Evolutionary conservation across 1,139 yeast species (phyloP), one percentile per base, ranked within the genome.

Genomic region (Kodamaea sp.): DNA sequence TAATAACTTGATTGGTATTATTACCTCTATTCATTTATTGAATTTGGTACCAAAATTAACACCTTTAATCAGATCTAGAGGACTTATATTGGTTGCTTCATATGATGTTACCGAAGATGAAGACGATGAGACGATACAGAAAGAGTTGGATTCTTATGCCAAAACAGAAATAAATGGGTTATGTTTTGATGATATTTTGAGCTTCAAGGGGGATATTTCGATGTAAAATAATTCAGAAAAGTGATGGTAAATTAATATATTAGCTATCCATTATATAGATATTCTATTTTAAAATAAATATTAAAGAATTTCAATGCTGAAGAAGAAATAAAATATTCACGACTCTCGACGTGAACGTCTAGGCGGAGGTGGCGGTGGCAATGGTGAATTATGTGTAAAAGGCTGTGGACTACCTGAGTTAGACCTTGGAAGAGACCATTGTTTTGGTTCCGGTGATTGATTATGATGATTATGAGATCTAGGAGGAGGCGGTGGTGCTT

Each of bases 1-100:
- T 44, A 92, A 92, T 57, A 92, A 92, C 56, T 69, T 92, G 43
- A 71, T 92, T 46, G 98, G 98, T 15, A 60, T 92, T 15, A 81
- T 88, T 20, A 78, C 88, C 15, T 88, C 95, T 0, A 75, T 79
- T 24, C 81, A 83, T 43, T 58, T 90, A 43, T 65, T 92, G 42
- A 68, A 74, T 30, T 67, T 89, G 32, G 92, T 87, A 24, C 95
- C 95, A 0, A 81, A 84, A 41, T 63, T 90, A 32, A 77, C 84
- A 5, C 85, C 85, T 24, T 75, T 86, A 24, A 84, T 90, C 15
- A 73, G 95, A 43, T 80, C 87, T 1, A 71, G 84, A 45, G 97
- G 97, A 0, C 70, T 92, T 47, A 81, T 92, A 36, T 67, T 92
- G 35, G 92, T 92, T 25, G 94, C 94, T 1, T 73, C 80, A 1